Conservation (phyloP, 1,284 basidiomycete species). For the Porodaedalea pini region DNA sequence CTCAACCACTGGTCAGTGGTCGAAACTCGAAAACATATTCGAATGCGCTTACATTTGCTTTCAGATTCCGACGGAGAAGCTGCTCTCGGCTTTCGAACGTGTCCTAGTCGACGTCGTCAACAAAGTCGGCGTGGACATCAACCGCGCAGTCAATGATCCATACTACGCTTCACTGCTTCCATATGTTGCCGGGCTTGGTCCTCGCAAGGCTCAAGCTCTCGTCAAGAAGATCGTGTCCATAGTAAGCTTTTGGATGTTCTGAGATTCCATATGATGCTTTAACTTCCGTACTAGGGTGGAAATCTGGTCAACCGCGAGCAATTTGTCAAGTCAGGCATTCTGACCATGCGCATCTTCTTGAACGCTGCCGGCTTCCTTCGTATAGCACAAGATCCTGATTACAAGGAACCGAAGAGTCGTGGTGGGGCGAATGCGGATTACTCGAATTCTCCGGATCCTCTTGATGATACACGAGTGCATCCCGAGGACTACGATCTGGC, state of each 20-base stretch:
- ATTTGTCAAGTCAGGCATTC: slow-evolving; percentile 74
- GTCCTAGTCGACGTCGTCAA: slow-evolving; percentile 89
- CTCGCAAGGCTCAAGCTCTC: slow-evolving; percentile 87
- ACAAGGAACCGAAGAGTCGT: slow-evolving; percentile 60
- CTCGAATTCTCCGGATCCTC: slow-evolving; percentile 62
- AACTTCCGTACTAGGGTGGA: slow-evolving; percentile 58
- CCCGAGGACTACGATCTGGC: slow-evolving; percentile 98
- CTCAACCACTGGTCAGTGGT: slow-evolving; percentile 78
- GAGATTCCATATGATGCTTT: slow-evolving; percentile 13
- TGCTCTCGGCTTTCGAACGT: slow-evolving; percentile 80
- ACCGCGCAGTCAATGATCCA: slow-evolving; percentile 80
- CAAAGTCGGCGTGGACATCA: slow-evolving; percentile 93
- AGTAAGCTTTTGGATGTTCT: slow-evolving; percentile 40
- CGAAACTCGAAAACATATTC: not conserved
- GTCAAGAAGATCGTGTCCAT: slow-evolving; percentile 77
- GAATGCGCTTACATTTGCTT: slow-evolving; percentile 20
- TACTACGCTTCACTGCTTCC: slow-evolving; percentile 89
- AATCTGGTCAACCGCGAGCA: slow-evolving; percentile 81
- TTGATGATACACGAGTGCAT: slow-evolving; percentile 96
- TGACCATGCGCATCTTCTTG: slow-evolving; percentile 85
- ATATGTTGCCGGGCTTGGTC: slow-evolving; percentile 92
- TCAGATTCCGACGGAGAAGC: slow-evolving; percentile 82
- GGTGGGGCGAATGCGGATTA: slow-evolving; percentile 61
- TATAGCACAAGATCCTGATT: slow-evolving; percentile 71
- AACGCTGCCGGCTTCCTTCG: slow-evolving; percentile 90